Evolutionary conservation across 495 filamentous ascomycete genomes (phyloP).

Genomic region (Aspergillus bridgeri): DNA sequence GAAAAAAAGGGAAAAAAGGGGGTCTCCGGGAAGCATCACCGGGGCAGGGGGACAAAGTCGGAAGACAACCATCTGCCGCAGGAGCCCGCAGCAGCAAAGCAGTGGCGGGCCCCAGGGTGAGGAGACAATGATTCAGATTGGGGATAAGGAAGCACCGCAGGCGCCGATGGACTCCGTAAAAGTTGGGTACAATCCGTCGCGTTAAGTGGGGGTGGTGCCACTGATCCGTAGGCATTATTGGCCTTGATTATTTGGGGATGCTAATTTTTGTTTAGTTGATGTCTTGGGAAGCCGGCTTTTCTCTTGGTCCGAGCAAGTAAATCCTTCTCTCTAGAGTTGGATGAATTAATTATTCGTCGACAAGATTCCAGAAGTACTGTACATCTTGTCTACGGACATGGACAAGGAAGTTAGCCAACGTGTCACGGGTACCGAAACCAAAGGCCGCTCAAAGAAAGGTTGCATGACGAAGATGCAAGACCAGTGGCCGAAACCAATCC

Average conservation of each 20-base stretch:
- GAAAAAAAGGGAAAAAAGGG: slow-evolving; percentile 9
- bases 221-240: slow-evolving; percentile 10
- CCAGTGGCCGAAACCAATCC: slow-evolving; percentile 9
- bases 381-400: neutral
- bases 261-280: neutral
- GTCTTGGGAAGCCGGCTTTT: neutral
- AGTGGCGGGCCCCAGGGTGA: slow-evolving; percentile 10
- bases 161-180: neutral
- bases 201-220: slow-evolving; percentile 23
- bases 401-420: slow-evolving; percentile 1
- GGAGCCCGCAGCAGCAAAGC: slow-evolving; percentile 20
- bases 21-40: slow-evolving; percentile 24
- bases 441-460: neutral
- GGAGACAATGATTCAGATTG: slow-evolving; percentile 9
- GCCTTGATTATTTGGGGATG: neutral
- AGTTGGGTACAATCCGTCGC: slow-evolving; percentile 16
- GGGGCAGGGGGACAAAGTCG: slow-evolving; percentile 27
- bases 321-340: neutral
- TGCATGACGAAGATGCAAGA: slow-evolving; percentile 3
- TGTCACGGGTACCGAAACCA: slow-evolving; percentile 1
- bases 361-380: slow-evolving; percentile 1
- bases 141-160: slow-evolving; percentile 9
- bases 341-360: neutral
- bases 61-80: slow-evolving; percentile 14
- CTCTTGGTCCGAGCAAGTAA: neutral